Percentiles rank a stretch among this genome's conserved stretches.
Evolutionary conservation across 495 filamentous ascomycete species (phyloP).

Genomic region (Penicillium bialowiezense): DNA sequence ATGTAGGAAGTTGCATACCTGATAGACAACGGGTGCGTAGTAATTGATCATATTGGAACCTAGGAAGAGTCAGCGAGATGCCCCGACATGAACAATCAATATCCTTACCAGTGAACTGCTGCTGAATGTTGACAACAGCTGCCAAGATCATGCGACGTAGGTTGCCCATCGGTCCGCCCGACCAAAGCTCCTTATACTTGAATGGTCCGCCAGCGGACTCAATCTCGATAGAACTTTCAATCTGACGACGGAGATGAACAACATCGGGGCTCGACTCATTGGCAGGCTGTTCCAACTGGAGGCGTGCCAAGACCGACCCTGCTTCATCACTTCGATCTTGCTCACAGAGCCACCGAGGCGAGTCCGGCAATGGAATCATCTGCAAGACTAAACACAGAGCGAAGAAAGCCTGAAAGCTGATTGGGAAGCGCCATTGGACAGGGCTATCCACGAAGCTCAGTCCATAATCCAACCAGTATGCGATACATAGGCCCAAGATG

Average conservation of each 20-base stretch:
- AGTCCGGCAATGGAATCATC: slow-evolving; percentile 64
- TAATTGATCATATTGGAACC: slow-evolving; percentile 57
- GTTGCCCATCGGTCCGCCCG: slow-evolving; percentile 36
- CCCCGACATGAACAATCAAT: not conserved
- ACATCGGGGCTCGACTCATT: slow-evolving; percentile 17
- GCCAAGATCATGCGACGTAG: slow-evolving; percentile 37
- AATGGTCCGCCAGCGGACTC: slow-evolving; percentile 37
- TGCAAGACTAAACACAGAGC: slow-evolving; percentile 52
- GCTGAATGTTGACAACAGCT: slow-evolving; percentile 32
- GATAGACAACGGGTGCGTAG: slow-evolving; percentile 45
- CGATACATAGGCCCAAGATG: slow-evolving; percentile 40
- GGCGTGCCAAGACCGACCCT: slow-evolving; percentile 47
- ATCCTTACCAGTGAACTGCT: slow-evolving; percentile 34
- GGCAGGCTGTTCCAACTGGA: slow-evolving; percentile 17
- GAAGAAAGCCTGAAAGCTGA: slow-evolving; percentile 59
- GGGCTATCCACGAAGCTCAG: slow-evolving; percentile 47
- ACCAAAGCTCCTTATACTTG: slow-evolving; percentile 36
- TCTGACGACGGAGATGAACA: slow-evolving; percentile 24
- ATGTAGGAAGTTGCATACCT: slow-evolving; percentile 6
- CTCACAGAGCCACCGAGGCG: slow-evolving; percentile 53
- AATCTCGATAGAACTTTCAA: slow-evolving; percentile 34
- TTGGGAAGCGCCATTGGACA: slow-evolving; percentile 54
- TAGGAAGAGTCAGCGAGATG: not conserved
- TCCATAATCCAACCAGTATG: slow-evolving; percentile 57
- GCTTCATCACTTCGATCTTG: slow-evolving; percentile 52